These are phyloP conservation scores for Ogataea neopini DNA, from an alignment of 805 yeast genomes.

Conservation along the genomic window DNA sequence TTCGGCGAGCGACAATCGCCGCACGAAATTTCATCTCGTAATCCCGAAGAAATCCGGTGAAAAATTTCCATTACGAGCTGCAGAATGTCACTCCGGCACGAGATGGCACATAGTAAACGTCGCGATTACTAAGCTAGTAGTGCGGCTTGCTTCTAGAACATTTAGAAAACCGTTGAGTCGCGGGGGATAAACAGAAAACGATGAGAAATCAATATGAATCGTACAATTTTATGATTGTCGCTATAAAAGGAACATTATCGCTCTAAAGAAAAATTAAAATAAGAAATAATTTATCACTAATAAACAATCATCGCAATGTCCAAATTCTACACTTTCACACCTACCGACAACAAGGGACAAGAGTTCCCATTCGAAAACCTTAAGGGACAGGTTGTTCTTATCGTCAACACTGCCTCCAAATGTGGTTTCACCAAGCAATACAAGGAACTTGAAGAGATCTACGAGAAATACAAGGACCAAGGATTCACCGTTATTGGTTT, in stretches of 20 bases:
- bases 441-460: slow-evolving; percentile 65
- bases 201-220: neutral
- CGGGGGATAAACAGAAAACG: neutral
- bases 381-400: slow-evolving; percentile 77
- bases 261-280: neutral
- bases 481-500: slow-evolving; percentile 76
- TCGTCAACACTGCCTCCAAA: slow-evolving; percentile 88
- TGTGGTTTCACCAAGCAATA: slow-evolving; percentile 81
- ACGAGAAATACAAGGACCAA: slow-evolving; percentile 59
- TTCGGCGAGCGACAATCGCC: too few species aligned
- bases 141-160: slow-evolving; percentile 1
- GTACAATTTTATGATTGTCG: too few species aligned
- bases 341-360: slow-evolving; percentile 60
- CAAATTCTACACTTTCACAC: slow-evolving; percentile 64
- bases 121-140: neutral
- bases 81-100: neutral
- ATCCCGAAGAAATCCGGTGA: neutral
- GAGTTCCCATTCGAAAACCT: slow-evolving; percentile 60
- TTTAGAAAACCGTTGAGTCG: slow-evolving; percentile 1
- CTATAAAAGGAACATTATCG: neutral
- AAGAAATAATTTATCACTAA: too few species aligned
- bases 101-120: neutral
- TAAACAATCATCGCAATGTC: slow-evolving; percentile 41
- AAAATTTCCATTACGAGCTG: slow-evolving; percentile 4
- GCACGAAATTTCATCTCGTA: too few species aligned